These are phyloP conservation scores for Euphorbia corollata DNA, from an alignment of 441 rosid genomes.

Conservation along the genomic window DNA sequence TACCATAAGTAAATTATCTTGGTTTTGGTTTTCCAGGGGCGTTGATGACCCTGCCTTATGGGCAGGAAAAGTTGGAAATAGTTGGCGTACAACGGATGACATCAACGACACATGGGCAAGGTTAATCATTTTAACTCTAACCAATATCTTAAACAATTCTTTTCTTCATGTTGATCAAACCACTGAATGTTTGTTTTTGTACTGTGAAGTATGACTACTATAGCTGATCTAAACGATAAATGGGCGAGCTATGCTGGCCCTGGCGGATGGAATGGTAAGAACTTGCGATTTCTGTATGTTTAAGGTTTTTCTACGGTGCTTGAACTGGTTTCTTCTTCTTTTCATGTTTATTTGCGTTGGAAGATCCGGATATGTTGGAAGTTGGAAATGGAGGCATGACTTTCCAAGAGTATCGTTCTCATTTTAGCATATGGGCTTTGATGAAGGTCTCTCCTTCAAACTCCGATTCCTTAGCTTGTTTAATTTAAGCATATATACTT, in stretches of 20 bases:
- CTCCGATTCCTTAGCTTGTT: conserved; percentile 4
- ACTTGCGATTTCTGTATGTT: not conserved
- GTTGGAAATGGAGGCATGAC: conserved; percentile 99
- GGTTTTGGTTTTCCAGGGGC: conserved; percentile 53
- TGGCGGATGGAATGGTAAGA: conserved; percentile 98
- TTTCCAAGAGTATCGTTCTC: conserved; percentile 72
- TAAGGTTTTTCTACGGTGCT: too few relatives aligned
- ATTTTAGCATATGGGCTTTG: conserved; percentile 96
- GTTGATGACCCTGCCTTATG: conserved; percentile 89
- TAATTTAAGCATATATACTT: conserved; percentile 1
- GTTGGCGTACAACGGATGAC: conserved; percentile 97
- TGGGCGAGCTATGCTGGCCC: conserved; percentile 99
- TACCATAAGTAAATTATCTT: too few relatives aligned
- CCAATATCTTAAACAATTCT: not conserved
- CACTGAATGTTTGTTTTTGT: conserved; percentile 20
- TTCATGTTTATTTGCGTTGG: conserved; percentile 10
- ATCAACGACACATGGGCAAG: conserved; percentile 94
- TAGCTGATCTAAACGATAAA: conserved; percentile 82
- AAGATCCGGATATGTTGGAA: conserved; percentile 99
- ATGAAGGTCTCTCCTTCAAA: conserved; percentile 53
- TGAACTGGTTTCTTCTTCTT: too few relatives aligned
- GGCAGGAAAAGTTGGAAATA: conserved; percentile 88
- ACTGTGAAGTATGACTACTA: conserved; percentile 65
- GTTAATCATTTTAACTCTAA: conserved; percentile 34
- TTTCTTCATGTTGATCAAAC: too few relatives aligned